phyloP scores from a whole-genome alignment of 2,329 filamentous ascomycete species.

The Epichloe coenophiala region DNA sequence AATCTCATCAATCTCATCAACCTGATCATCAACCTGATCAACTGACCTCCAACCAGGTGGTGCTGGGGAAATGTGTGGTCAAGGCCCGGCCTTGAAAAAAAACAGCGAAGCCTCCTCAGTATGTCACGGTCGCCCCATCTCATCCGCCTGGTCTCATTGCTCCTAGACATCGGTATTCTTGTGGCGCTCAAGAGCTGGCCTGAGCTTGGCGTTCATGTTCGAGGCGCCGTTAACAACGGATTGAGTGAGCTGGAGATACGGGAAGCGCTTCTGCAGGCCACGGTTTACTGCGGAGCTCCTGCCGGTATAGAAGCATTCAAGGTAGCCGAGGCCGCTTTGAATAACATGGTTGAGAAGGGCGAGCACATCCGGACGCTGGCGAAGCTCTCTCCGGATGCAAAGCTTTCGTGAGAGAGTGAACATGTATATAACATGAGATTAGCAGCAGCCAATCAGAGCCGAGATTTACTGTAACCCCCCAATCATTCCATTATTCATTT shows the following conservation, averaged over 20 bases:
- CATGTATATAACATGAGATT: too few species aligned
- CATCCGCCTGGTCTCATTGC: background rate
- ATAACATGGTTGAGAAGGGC: conserved; percentile 14
- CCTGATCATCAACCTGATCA: too few species aligned
- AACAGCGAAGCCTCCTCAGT: conserved; percentile 35
- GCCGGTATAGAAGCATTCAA: conserved; percentile 24
- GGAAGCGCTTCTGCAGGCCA: conserved; percentile 36
- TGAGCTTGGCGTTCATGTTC: conserved; percentile 46
- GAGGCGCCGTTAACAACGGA: conserved; percentile 49
- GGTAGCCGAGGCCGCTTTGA: conserved; percentile 12
- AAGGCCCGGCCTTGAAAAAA: conserved; percentile 44
- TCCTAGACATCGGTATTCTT: conserved; percentile 38
- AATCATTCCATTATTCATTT: too few species aligned
- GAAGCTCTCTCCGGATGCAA: background rate
- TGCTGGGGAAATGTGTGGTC: conserved; percentile 52
- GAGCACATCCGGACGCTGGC: conserved; percentile 6
- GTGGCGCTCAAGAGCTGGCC: conserved; percentile 43
- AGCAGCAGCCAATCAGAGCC: too few species aligned
- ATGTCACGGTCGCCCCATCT: conserved; percentile 9
- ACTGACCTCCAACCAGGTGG: conserved; percentile 1
- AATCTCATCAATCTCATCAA: too few species aligned
- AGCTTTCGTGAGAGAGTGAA: background rate
- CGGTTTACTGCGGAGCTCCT: conserved; percentile 27
- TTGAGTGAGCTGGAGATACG: conserved; percentile 38
- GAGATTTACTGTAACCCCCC: too few species aligned